phyloP scores from a whole-genome alignment of 106 monocot genomes.

The Acorus calamus region DNA sequence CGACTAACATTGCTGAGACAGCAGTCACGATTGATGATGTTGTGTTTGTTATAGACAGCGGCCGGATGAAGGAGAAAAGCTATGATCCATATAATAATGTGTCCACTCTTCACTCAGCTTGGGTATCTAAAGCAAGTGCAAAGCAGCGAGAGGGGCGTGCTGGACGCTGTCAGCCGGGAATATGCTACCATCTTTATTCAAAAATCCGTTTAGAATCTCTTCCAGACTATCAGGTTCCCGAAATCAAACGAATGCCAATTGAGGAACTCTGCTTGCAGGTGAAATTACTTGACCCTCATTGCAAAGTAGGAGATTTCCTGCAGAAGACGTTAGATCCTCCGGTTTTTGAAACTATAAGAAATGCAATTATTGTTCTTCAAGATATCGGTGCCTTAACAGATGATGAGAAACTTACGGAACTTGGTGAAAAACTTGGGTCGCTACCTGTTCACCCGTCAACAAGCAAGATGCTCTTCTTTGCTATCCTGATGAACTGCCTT shows the following conservation, averaged over 20 bases:
- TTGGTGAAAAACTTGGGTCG: conserved; percentile 72
- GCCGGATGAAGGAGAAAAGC: conserved; percentile 97
- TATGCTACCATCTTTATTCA: conserved; percentile 89
- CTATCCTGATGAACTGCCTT: conserved; percentile 91
- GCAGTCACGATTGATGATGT: conserved; percentile 97
- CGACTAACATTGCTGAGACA: conserved; percentile 97
- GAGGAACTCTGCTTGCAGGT: conserved; percentile 98
- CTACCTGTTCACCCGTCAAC: conserved; percentile 94
- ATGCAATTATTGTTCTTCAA: conserved; percentile 73
- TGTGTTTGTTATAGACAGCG: conserved; percentile 90
- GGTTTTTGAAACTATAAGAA: conserved; percentile 52
- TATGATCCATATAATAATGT: conserved; percentile 99
- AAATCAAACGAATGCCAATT: conserved; percentile 97
- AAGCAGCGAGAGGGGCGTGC: conserved; percentile 95
- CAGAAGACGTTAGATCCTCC: conserved; percentile 94
- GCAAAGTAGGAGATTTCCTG: conserved; percentile 61
- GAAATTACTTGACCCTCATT: conserved; percentile 72
- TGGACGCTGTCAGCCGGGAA: conserved; percentile 94
- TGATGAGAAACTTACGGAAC: conserved; percentile 77
- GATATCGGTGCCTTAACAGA: conserved; percentile 86
- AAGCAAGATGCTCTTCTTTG: conserved; percentile 93
- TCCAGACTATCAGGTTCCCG: conserved; percentile 74
- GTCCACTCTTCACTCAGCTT: conserved; percentile 85
- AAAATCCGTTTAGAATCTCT: conserved; percentile 59
- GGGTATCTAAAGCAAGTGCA: conserved; percentile 96